Conservation (phyloP, 192 early-diverging fungal genomes). For the Kappamyces sp. region DNA sequence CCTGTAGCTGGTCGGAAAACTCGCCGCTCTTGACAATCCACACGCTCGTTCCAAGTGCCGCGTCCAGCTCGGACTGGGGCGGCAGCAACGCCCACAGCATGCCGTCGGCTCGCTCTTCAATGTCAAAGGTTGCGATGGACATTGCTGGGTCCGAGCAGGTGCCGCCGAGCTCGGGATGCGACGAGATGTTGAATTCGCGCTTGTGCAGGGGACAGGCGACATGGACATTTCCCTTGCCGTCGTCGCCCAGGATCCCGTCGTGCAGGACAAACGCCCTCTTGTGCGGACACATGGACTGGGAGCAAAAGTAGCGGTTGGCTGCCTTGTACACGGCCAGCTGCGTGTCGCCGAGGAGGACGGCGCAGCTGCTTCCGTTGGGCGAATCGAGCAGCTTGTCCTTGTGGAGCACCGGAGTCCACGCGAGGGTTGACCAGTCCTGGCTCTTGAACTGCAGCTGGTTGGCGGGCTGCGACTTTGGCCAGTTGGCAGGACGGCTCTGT, state of each 20-base stretch:
- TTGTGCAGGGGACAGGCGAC: conserved; percentile 68
- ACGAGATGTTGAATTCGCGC: conserved; percentile 36
- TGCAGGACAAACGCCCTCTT: conserved; percentile 66
- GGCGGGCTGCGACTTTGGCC: conserved; percentile 28
- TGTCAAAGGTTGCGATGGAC: conserved; percentile 51
- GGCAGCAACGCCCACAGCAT: conserved; percentile 44
- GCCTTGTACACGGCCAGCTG: conserved; percentile 59
- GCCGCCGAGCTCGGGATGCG: conserved; percentile 16
- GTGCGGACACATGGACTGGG: conserved; percentile 59
- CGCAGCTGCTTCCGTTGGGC: conserved; percentile 40
- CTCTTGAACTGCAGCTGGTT: conserved; percentile 12
- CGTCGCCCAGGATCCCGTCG: conserved; percentile 48
- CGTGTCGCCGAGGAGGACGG: conserved; percentile 52
- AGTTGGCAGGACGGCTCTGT: conserved; percentile 56
- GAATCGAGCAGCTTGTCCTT: conserved; percentile 26
- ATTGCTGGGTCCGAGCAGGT: conserved; percentile 42
- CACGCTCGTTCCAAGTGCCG: conserved; percentile 42
- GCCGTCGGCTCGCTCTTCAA: conserved; percentile 41
- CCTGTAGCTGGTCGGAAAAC: conserved; percentile 9
- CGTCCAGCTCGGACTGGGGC: conserved; percentile 35
- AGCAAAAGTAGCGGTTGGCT: conserved; percentile 11
- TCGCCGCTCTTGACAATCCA: conserved; percentile 34
- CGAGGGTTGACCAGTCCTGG: conserved; percentile 14
- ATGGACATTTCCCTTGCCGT: conserved; percentile 15
- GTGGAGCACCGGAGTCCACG: conserved; percentile 12